Conservation (phyloP, 495 filamentous ascomycete genomes). For the Cercophora sp. region DNA sequence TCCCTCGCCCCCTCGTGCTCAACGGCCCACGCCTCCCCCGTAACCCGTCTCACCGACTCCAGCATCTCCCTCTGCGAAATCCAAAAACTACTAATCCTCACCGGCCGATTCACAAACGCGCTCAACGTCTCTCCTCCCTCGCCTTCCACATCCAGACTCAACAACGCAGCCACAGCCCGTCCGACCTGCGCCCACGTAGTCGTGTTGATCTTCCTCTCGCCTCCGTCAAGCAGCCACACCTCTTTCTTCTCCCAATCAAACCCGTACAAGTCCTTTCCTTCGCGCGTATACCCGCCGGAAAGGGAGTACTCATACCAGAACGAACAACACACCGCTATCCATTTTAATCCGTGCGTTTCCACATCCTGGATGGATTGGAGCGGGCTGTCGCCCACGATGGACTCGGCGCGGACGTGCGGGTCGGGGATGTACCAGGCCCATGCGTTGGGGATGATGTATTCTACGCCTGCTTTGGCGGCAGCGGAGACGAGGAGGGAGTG, state of each 20-base stretch:
- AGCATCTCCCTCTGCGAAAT: slow-evolving; percentile 48
- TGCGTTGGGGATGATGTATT: slow-evolving; percentile 59
- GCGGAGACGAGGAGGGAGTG: slow-evolving; percentile 52
- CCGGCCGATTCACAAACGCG: slow-evolving; percentile 35
- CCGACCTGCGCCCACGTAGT: slow-evolving; percentile 42
- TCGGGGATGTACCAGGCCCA: slow-evolving; percentile 45
- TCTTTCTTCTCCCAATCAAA: slow-evolving; percentile 29
- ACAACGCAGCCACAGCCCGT: slow-evolving; percentile 34
- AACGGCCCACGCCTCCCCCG: slow-evolving; percentile 55
- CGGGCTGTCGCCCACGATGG: slow-evolving; percentile 1
- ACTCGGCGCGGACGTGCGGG: slow-evolving; percentile 7
- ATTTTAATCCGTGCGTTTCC: slow-evolving; percentile 31
- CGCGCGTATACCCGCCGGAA: slow-evolving; percentile 10
- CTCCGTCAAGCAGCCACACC: slow-evolving; percentile 30
- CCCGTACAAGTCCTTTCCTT: slow-evolving; percentile 22
- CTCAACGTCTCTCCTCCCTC: slow-evolving; percentile 24
- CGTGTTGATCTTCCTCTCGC: slow-evolving; percentile 29
- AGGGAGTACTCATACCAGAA: slow-evolving; percentile 48
- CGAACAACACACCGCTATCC: slow-evolving; percentile 37
- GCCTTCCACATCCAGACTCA: slow-evolving; percentile 43
- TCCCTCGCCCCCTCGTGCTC: slow-evolving; percentile 36
- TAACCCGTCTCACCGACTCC: slow-evolving; percentile 46
- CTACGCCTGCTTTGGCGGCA: slow-evolving; percentile 57
- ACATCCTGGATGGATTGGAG: slow-evolving; percentile 22
- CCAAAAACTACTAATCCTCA: slow-evolving; percentile 41